Percentiles rank a stretch among this genome's conserved stretches.
Conservation (phyloP, 768 basidiomycete genomes). For the Gymnopilus junonius region DNA sequence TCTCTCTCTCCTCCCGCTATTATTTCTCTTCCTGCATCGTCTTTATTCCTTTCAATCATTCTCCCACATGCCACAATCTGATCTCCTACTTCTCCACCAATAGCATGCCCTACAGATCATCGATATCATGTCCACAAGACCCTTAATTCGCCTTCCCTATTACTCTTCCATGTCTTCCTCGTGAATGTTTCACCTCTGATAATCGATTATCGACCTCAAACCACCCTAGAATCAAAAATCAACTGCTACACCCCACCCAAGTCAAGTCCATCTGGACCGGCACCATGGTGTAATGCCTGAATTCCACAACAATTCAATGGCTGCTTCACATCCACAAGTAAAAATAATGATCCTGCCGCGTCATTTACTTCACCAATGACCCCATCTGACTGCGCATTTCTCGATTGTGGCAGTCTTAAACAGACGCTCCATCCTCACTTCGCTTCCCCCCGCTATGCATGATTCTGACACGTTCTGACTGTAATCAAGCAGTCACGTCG, state of each 20-base stretch:
- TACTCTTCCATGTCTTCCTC: background rate
- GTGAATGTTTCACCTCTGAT: background rate
- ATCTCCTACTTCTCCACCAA: background rate
- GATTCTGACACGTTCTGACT: background rate
- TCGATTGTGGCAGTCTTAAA: no score
- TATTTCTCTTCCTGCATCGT: background rate
- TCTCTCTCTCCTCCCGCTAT: background rate
- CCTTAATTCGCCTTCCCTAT: background rate
- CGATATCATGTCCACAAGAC: background rate
- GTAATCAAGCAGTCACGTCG: background rate
- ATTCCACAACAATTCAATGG: background rate
- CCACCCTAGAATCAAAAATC: no score
- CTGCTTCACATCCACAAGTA: background rate
- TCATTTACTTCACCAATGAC: no score
- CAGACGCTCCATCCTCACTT: no score
- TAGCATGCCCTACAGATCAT: background rate
- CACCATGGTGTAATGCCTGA: background rate
- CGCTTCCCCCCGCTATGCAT: no score
- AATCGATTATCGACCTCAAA: background rate
- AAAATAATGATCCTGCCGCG: background rate
- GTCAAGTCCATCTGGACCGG: background rate
- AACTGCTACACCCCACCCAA: background rate
- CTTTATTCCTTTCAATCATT: no score
- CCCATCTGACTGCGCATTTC: no score
- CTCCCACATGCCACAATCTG: background rate